Conservation (phyloP, 208 protist species). For the Trypanosomatidae sp. region DNA sequence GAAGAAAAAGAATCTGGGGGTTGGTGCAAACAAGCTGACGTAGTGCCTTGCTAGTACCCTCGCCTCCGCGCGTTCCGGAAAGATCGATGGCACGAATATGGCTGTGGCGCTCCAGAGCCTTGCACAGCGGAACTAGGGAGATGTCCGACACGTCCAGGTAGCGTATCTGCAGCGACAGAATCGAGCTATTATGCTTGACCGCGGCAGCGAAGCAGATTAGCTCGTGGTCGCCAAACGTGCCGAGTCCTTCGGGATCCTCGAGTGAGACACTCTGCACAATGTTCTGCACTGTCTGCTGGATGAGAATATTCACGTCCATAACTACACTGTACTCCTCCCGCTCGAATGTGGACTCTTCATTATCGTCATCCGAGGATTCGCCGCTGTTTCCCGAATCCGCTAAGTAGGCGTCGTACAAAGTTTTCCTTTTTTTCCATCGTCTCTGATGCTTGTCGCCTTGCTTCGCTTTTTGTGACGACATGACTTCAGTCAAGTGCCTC, state of each 20-base stretch:
- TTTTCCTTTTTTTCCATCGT: constrained; percentile 25
- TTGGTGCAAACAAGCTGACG: constrained; percentile 70
- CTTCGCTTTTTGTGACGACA: constrained; percentile 4
- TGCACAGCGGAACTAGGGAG: constrained; percentile 73
- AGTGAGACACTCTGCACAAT: constrained; percentile 75
- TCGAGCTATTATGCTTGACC: constrained; percentile 80
- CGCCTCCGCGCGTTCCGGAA: constrained; percentile 62
- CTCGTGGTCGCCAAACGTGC: constrained; percentile 68
- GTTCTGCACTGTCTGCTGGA: constrained; percentile 80
- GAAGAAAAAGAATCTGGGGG: constrained; percentile 72
- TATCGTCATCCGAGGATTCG: constrained; percentile 16
- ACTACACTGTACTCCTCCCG: constrained; percentile 55
- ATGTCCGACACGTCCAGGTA: constrained; percentile 76
- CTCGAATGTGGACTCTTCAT: constrained; percentile 34
- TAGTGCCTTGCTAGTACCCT: constrained; percentile 60
- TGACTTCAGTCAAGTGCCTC: too few relatives aligned
- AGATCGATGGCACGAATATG: constrained; percentile 68
- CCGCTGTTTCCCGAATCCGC: constrained; percentile 69
- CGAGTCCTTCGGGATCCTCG: constrained; percentile 54
- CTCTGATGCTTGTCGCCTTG: constrained; percentile 7
- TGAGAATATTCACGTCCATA: constrained; percentile 84
- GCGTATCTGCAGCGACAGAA: constrained; percentile 78
- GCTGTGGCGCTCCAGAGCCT: constrained; percentile 54
- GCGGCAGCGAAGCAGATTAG: constrained; percentile 79
- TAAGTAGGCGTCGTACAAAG: constrained; percentile 69